Conservation (phyloP, 2,329 filamentous ascomycete species). For the Beauveria bassiana region DNA sequence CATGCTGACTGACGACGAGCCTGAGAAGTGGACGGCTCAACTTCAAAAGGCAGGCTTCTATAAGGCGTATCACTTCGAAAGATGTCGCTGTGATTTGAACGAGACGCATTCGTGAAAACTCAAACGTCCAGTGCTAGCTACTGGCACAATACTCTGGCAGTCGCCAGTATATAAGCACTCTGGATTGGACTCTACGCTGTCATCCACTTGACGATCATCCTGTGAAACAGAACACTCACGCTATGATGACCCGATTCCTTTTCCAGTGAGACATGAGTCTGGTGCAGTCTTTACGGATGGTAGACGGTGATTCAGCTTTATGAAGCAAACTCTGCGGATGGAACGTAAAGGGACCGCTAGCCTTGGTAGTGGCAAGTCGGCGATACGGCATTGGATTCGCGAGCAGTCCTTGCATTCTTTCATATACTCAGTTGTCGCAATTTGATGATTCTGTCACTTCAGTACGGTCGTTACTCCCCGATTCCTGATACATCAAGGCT, state of each 20-base stretch:
- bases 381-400: neutral
- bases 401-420: neutral
- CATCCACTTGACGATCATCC: neutral
- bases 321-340: neutral
- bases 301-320: neutral
- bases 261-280: neutral
- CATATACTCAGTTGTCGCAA: neutral
- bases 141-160: neutral
- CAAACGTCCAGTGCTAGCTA: neutral
- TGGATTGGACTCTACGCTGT: neutral
- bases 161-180: neutral
- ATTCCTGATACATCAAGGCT: neutral
- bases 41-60: no score
- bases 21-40: neutral
- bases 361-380: neutral
- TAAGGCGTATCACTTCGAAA: no score
- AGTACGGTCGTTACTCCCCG: neutral
- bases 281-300: neutral
- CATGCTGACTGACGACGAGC: constrained; percentile 13
- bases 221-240: neutral
- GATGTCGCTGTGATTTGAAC: neutral
- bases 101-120: neutral
- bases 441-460: neutral
- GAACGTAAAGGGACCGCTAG: neutral
- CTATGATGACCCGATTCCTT: neutral